Evolutionary conservation across 1,139 yeast genomes (phyloP).

Genomic region (Blastobotrys raffinosifermentans): DNA sequence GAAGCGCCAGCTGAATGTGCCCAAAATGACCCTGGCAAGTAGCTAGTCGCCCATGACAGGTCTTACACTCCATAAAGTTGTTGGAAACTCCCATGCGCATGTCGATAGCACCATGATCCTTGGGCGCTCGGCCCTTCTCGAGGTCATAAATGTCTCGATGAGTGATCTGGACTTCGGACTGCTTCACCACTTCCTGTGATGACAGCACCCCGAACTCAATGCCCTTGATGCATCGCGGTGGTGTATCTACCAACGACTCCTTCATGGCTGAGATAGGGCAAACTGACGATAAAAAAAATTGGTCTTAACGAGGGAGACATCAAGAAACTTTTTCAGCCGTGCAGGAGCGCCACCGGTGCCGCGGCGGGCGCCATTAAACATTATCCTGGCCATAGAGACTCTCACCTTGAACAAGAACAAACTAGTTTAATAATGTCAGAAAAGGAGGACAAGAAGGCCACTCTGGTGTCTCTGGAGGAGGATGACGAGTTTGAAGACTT

Average conservation of each 20-base stretch:
- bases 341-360: neutral
- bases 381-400: too few species aligned
- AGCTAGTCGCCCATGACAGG: conserved; percentile 89
- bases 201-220: conserved; percentile 89
- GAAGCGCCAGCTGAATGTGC: conserved; percentile 83
- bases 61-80: conserved; percentile 73
- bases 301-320: neutral
- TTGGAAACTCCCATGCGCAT: conserved; percentile 91
- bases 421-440: conserved; percentile 8
- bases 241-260: conserved; percentile 69
- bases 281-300: neutral
- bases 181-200: conserved; percentile 85
- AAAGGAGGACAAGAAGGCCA: conserved; percentile 14
- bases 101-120: conserved; percentile 82
- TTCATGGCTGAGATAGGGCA: conserved; percentile 60
- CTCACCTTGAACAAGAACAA: neutral
- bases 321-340: neutral
- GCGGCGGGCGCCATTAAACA: neutral
- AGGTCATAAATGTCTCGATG: conserved; percentile 90
- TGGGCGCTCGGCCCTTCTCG: conserved; percentile 78
- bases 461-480: conserved; percentile 64
- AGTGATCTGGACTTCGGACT: conserved; percentile 88
- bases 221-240: conserved; percentile 88
- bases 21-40: conserved; percentile 99
- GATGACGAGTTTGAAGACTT: conserved; percentile 96